Percentiles rank a stretch among this genome's conserved stretches.
Conservation (phyloP, 805 yeast species). For the Candida patagonica region DNA sequence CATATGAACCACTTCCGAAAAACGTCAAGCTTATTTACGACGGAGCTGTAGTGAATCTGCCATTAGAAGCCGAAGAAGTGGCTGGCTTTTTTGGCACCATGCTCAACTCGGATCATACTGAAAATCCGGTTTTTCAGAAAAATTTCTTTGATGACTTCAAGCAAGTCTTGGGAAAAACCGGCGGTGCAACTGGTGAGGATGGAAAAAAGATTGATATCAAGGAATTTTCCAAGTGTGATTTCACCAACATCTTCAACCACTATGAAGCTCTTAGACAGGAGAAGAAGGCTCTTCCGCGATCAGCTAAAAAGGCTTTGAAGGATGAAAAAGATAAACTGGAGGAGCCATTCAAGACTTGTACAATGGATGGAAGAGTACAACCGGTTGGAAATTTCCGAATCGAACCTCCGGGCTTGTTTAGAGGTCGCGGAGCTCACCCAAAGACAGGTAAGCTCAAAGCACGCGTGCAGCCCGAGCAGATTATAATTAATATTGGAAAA, state of each 20-base stretch:
- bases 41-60: conserved; percentile 65
- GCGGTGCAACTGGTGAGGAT: conserved; percentile 42
- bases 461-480: conserved; percentile 83
- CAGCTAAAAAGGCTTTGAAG: conserved; percentile 68
- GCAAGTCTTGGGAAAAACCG: conserved; percentile 56
- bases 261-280: conserved; percentile 63
- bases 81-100: conserved; percentile 92
- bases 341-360: conserved; percentile 73
- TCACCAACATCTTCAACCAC: conserved; percentile 59
- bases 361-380: conserved; percentile 78
- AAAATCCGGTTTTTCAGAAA: conserved; percentile 74
- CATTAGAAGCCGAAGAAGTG: conserved; percentile 84
- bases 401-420: conserved; percentile 92
- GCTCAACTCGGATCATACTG: conserved; percentile 73
- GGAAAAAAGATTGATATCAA: conserved; percentile 33
- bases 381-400: conserved; percentile 89
- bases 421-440: conserved; percentile 97
- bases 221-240: conserved; percentile 66
- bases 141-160: conserved; percentile 79
- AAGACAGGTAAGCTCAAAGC: conserved; percentile 86
- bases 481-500: conserved; percentile 70
- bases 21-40: conserved; percentile 68
- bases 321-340: conserved; percentile 66
- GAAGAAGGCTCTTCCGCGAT: conserved; percentile 56
- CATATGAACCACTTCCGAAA: conserved; percentile 75